Percentiles rank a stretch among this genome's conserved stretches.
Evolutionary conservation across 306 rosid species (phyloP).

Genomic region (Malus domestica): ASM211411v1 NC_041792.1:27652907-27653406

Average conservation of each 20-base stretch:
- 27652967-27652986: conserved; percentile 39
- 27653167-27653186: no score
- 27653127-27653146: no score
- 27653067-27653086: no score
- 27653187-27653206: no score
- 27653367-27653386: not conserved
- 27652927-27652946: conserved; percentile 37
- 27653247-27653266: not conserved
- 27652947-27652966: conserved; percentile 33
- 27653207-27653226: no score
- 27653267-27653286: not conserved
- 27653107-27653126: no score
- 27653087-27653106: no score
- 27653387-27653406: not conserved
- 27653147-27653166: no score
- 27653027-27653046: no score
- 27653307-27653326: not conserved
- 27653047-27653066: no score
- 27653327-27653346: not conserved
- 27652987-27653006: conserved; percentile 11
- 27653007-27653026: no score
- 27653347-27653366: not conserved
- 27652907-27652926: conserved; percentile 20
- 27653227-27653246: conserved; percentile 20
- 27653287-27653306: not conserved